Base-by-base conservation (phyloP, 768 basidiomycete genomes). In the Tricholoma matsutake region DNA sequence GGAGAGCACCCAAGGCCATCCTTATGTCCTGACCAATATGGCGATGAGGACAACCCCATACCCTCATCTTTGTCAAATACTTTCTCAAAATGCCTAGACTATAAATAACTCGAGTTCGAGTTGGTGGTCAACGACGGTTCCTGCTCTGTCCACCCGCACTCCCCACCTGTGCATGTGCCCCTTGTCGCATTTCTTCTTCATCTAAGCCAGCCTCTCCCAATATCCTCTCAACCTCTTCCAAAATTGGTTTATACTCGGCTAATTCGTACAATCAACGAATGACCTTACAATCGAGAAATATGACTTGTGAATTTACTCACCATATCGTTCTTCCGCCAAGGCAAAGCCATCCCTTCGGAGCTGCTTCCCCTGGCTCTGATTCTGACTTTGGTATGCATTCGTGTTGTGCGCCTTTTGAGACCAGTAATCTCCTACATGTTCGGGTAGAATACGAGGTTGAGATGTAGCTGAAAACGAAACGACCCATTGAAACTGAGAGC, bases 141-240 rank as follows among this genome's bases (percentile, higher is more conserved):
- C 89, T 78, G 72, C 82, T 90, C 66, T 84, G 79, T 6, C 78
- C 66, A 13, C 76, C 74, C 4, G 72, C 73, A 29, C 74, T 74
- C 57, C 74, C 79, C 8, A 75, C 81, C n/a, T 76, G 80, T 6
- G 75, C 81, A 16, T 76, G 80, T 4, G 85, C 86, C 22, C 82
- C 81, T 61, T 75, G 77, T 65, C 79, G 79, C 82, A 92, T 90
- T 66, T 93, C 91, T 20, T 91, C 88, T 62, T 91, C 89, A 60
- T 95, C 91, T 56, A 95, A 72, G 0, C 92, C 94, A 0, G 94
- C 93, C 65, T 92, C 92, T 9, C 82, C 84, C 55, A 94, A 72
- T 45, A 95, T 94, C 65, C 83, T 88, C 69, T 93, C 92, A 2
- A 94, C 88, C 69, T 95, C 91, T 63, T 87, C 77, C 16, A 96